Conservation (phyloP, 345 rosid species). For the Brassica juncea region DNA sequence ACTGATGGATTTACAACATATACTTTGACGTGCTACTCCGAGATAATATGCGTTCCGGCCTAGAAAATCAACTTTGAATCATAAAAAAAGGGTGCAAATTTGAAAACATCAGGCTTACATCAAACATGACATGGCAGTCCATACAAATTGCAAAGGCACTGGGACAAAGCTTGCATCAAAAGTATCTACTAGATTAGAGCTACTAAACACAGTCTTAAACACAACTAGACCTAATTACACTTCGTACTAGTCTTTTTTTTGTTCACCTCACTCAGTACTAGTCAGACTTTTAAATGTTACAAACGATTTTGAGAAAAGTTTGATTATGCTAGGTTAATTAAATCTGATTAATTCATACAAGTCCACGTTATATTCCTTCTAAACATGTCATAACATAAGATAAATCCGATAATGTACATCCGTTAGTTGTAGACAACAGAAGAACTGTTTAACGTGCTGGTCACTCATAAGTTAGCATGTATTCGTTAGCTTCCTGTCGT, state of each 20-base stretch:
- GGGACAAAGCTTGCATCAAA: not conserved
- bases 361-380: no score
- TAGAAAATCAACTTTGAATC: not conserved
- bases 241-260: not conserved
- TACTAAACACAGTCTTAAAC: not conserved
- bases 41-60: not conserved
- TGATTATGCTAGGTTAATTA: no score
- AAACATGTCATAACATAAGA: no score
- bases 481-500: not conserved
- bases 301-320: no score
- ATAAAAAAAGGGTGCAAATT: not conserved
- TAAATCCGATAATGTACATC: no score
- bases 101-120: not conserved
- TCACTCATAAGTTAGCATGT: not conserved
- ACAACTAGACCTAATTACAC: not conserved
- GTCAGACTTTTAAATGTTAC: no score
- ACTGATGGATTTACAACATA: not conserved
- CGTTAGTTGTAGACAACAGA: no score
- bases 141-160: not conserved
- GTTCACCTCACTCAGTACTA: no score
- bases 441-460: not conserved
- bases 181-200: not conserved
- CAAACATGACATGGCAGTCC: not conserved
- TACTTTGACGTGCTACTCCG: not conserved
- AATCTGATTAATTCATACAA: no score